Evolutionary conservation across 305 asterid species (phyloP).

Genomic region (Petunia hybrid): DNA sequence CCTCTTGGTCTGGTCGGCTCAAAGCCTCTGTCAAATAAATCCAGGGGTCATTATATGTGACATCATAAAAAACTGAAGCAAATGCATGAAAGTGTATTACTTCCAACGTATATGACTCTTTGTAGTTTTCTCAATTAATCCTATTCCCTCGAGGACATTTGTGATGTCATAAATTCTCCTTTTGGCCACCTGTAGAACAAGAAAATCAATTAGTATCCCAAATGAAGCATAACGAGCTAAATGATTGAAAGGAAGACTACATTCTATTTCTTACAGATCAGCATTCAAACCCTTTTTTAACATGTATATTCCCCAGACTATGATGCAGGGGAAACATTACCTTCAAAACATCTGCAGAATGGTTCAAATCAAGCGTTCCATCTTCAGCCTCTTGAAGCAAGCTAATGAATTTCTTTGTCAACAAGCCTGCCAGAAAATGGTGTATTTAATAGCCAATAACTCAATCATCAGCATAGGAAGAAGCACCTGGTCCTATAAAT

Average conservation of each 20-base stretch:
- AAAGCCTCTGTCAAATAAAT: constrained; percentile 55
- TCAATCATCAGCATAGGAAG: constrained; percentile 1
- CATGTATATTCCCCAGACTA: constrained; percentile 31
- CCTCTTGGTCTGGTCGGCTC: constrained; percentile 46
- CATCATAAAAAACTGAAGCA: constrained; percentile 27
- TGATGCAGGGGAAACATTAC: constrained; percentile 42
- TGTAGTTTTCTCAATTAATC: constrained; percentile 76
- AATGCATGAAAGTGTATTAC: constrained; percentile 49
- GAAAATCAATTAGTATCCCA: constrained; percentile 22
- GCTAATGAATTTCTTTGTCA: constrained; percentile 78
- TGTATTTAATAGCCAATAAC: background rate
- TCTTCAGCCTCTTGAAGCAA: constrained; percentile 66
- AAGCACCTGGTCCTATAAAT: background rate
- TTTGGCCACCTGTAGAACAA: constrained; percentile 75
- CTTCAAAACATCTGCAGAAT: constrained; percentile 67
- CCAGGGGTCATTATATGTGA: constrained; percentile 39
- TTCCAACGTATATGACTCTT: constrained; percentile 85
- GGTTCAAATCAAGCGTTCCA: constrained; percentile 84
- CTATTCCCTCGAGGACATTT: constrained; percentile 96
- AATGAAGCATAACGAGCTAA: constrained; percentile 6
- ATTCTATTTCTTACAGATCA: constrained; percentile 7
- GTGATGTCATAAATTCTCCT: constrained; percentile 95
- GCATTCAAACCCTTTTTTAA: constrained; percentile 20
- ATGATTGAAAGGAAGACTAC: background rate
- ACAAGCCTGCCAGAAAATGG: constrained; percentile 62